Conservation (phyloP, 768 basidiomycete species). For the Russula dissimulans region DNA sequence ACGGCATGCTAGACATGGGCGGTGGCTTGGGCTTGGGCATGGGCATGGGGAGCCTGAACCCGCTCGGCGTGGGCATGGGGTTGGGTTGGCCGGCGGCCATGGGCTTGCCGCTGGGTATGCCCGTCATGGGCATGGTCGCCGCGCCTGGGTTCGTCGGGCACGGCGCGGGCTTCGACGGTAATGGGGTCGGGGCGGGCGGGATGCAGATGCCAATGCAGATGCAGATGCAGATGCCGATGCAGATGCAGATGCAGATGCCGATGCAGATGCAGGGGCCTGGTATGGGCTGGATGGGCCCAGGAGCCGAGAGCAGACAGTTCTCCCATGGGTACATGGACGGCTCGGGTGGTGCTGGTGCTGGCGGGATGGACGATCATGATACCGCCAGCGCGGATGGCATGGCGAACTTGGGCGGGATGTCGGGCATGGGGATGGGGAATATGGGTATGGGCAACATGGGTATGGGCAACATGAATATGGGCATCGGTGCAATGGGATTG, state of each 20-base stretch:
- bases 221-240: not conserved
- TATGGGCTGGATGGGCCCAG: slow-evolving; percentile 28
- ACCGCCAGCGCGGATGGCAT: slow-evolving; percentile 4
- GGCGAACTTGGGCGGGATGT: slow-evolving; percentile 13
- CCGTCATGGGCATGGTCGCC: slow-evolving; percentile 18
- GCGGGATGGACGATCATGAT: slow-evolving; percentile 30
- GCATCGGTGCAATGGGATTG: slow-evolving; percentile 17
- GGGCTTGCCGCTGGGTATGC: slow-evolving; percentile 20
- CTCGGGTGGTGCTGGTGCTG: slow-evolving; percentile 18
- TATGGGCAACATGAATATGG: slow-evolving; percentile 14
- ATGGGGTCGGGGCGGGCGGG: not conserved
- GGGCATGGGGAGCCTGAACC: not conserved
- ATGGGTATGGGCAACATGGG: slow-evolving; percentile 22
- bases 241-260: not conserved
- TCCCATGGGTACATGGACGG: slow-evolving; percentile 23
- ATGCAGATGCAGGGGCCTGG: not conserved
- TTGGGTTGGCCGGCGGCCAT: slow-evolving; percentile 19
- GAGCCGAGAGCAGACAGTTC: not conserved
- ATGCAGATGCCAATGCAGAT: not conserved
- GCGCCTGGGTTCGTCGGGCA: not conserved
- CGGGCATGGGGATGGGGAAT: slow-evolving; percentile 16
- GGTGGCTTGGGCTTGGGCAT: not conserved
- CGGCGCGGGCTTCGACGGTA: not conserved
- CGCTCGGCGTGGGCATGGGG: slow-evolving; percentile 22
- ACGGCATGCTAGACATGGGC: slow-evolving; percentile 11